phyloP scores from a whole-genome alignment of 495 filamentous ascomycete genomes.

The Podospora bellae-mahoneyi region DNA sequence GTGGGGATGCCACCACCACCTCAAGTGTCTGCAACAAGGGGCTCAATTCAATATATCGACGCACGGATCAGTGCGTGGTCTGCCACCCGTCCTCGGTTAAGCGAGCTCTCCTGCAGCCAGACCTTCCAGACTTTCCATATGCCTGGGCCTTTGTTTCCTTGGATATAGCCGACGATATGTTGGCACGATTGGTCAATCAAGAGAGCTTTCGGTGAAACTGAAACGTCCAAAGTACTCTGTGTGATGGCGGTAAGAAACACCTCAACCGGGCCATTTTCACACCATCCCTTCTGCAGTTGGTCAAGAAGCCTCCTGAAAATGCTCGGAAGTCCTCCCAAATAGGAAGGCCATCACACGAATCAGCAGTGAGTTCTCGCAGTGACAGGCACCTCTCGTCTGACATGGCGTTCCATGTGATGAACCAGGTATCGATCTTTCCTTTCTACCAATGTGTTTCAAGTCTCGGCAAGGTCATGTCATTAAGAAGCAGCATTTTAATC shows the following conservation, averaged over 20 bases:
- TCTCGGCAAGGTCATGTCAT: not conserved
- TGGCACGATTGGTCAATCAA: not conserved
- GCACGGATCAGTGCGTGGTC: not conserved
- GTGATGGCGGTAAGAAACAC: not conserved
- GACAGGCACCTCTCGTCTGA: not conserved
- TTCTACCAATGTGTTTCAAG: not conserved
- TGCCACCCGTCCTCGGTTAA: not conserved
- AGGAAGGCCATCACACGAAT: not conserved
- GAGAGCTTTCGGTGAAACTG: not conserved
- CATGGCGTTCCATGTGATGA: not conserved
- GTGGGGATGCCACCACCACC: not conserved
- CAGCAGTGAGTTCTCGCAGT: not conserved
- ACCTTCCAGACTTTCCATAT: not conserved
- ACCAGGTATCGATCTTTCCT: not conserved
- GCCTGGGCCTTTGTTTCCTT: not conserved
- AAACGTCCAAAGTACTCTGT: not conserved
- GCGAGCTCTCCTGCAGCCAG: not conserved
- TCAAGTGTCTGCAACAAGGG: not conserved
- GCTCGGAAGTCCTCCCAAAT: not conserved
- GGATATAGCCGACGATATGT: not conserved
- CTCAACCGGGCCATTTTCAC: not conserved
- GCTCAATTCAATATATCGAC: not conserved
- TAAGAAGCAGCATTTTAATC: too few relatives aligned
- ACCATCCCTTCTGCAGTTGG: not conserved
- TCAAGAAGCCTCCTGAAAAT: not conserved